Percentiles rank a stretch among this genome's conserved stretches.
Evolutionary conservation across 2,329 filamentous ascomycete genomes (phyloP).

Genomic region (Ophiocordyceps camponoti-floridani): DNA sequence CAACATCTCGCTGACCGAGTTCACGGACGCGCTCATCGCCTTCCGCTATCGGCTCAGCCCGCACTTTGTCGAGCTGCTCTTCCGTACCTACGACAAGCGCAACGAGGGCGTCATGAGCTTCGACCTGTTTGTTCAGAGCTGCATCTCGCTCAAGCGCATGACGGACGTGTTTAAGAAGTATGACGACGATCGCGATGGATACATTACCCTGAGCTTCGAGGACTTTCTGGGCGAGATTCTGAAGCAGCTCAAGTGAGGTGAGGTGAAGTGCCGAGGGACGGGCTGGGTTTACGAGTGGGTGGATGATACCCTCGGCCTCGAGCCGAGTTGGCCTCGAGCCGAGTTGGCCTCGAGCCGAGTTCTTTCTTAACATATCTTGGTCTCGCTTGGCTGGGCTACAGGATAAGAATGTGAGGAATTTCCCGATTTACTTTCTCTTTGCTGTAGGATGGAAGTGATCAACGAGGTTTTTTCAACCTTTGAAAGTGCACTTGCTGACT

Average conservation of each 20-base stretch:
- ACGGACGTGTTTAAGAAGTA: conserved; percentile 99
- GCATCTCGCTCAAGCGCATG: conserved; percentile 94
- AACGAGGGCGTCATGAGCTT: conserved; percentile 63
- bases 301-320: conserved; percentile 4
- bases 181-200: conserved; percentile 90
- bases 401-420: too few species aligned
- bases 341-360: background rate
- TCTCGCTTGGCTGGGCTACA: too few species aligned
- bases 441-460: too few species aligned
- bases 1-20: conserved; percentile 73
- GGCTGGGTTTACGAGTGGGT: conserved; percentile 1
- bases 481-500: too few species aligned
- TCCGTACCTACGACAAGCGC: conserved; percentile 74
- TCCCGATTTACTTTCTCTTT: too few species aligned
- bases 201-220: conserved; percentile 69
- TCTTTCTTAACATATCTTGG: background rate
- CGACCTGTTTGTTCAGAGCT: conserved; percentile 93
- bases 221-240: conserved; percentile 58
- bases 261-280: too few species aligned
- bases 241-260: conserved; percentile 34
- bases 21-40: conserved; percentile 73
- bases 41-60: conserved; percentile 86
- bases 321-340: too few species aligned
- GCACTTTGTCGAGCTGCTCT: conserved; percentile 69
- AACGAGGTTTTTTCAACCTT: too few species aligned